Conservation (phyloP, 2,329 filamentous ascomycete species). For the Alternaria hordeiaustralica region DNA sequence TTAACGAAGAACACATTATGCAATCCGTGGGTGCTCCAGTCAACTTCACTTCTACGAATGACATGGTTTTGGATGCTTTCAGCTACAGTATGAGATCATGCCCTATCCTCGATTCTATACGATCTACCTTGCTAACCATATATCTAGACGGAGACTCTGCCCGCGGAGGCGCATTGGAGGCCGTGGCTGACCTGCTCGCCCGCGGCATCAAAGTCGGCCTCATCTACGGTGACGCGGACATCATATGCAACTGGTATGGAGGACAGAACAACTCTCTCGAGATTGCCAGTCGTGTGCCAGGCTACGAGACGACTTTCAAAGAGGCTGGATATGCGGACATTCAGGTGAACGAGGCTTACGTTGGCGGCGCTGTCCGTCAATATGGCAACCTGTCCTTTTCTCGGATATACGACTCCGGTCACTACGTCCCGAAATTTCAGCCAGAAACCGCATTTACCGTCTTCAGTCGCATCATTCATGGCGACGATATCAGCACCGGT, state of each 20-base stretch:
- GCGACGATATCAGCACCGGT: constrained; percentile 57
- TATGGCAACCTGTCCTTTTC: constrained; percentile 69
- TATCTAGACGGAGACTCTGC: constrained; percentile 53
- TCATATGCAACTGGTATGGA: constrained; percentile 68
- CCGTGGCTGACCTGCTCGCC: constrained; percentile 52
- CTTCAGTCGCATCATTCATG: constrained; percentile 58
- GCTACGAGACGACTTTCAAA: constrained; percentile 63
- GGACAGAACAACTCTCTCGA: constrained; percentile 72
- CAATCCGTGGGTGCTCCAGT: constrained; percentile 58
- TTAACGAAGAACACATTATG: constrained; percentile 56
- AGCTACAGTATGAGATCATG: constrained; percentile 19
- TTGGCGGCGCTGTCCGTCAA: constrained; percentile 75
- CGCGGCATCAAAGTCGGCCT: constrained; percentile 65
- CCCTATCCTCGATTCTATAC: too few species aligned
- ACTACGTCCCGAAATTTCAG: constrained; percentile 55
- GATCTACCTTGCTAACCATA: constrained; percentile 9
- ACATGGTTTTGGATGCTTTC: constrained; percentile 53
- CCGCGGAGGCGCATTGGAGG: constrained; percentile 49
- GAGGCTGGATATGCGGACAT: constrained; percentile 75
- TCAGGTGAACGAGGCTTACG: constrained; percentile 69
- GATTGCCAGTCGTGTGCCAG: constrained; percentile 52
- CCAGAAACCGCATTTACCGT: constrained; percentile 58
- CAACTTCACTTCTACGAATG: constrained; percentile 56
- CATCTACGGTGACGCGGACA: constrained; percentile 70
- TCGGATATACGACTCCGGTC: constrained; percentile 60